Evolutionary conservation across 2,329 filamentous ascomycete genomes (phyloP), one percentile per base, ranked within the genome.

Genomic region (Emericellopsis cladophorae): DNA sequence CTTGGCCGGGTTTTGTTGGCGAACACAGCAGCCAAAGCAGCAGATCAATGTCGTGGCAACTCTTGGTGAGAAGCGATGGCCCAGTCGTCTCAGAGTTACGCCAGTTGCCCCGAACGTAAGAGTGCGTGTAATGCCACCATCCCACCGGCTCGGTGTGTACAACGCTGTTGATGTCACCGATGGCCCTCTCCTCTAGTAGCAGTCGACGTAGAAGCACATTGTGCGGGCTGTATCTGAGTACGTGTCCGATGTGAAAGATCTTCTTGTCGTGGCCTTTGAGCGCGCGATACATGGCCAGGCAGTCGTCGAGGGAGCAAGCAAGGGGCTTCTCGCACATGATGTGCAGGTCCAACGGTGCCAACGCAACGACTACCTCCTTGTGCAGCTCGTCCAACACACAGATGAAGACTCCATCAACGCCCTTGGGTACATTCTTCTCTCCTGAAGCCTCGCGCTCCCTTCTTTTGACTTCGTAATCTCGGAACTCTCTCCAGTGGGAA

Each of bases 301-400:
- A 95, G 51, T 92, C 87, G 15, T 70, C 59, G 23, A 96, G 65
- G 0, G 76, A 82, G 18, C 86, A 87, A 0, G 88, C 86, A 41
- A 98, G 65, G 3, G 92, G 92, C 63, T 98, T 98, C 68, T 98
- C 92, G 57, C 88, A 93, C 70, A 95, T 84, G 47, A 96, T 78
- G 58, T 95, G 88, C 37, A 95, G 64, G 3, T 74, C 55, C 66
- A 80, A 62, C 11, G 74, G 74, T 2, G 84, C 81, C 40, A 95
- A 69, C 1, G 77, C 83, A 35, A 81, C 70, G 18, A 95, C 74
- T 37, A 90, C 86, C 42, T 88, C 81, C 39, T 79, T 79, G 59
- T 98, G 92, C 64, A 85, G 81, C 60, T 94, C 84, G 58, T 98
- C 92, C 9, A 90, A 70, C 2, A 93, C 87, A 57, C 73, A 78